phyloP scores from a whole-genome alignment of 495 filamentous ascomycete genomes.

The Daldinia childiae region DNA sequence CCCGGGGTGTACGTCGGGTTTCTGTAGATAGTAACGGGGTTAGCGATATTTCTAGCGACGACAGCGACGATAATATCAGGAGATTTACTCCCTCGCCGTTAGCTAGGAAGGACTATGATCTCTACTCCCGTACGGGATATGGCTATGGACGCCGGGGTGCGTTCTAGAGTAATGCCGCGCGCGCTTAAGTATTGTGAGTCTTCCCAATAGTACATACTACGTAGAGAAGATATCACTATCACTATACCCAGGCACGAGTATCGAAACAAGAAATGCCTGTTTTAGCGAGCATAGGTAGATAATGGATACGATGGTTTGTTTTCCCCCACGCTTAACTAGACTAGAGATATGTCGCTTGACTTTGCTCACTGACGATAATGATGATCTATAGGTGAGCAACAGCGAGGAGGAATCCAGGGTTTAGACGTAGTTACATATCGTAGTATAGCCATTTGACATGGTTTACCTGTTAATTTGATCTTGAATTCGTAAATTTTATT shows the following conservation, averaged over 20 bases:
- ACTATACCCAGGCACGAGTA: not conserved
- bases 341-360: not conserved
- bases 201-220: not conserved
- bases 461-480: not conserved
- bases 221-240: not conserved
- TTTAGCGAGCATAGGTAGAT: not conserved
- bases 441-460: not conserved
- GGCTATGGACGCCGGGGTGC: not conserved
- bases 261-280: not conserved
- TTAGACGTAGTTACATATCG: not conserved
- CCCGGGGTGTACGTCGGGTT: not conserved
- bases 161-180: not conserved
- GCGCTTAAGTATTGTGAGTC: not conserved
- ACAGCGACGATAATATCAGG: not conserved
- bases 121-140: slow-evolving; percentile 14
- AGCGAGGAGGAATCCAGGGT: not conserved
- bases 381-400: not conserved
- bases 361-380: not conserved
- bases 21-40: slow-evolving; percentile 28
- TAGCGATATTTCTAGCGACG: slow-evolving; percentile 15
- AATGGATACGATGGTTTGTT: not conserved
- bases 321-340: not conserved
- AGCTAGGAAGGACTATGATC: not conserved
- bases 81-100: not conserved
- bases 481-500: not conserved